phyloP scores from a whole-genome alignment of 768 basidiomycete species.

The Boletus sensibilis region DNA sequence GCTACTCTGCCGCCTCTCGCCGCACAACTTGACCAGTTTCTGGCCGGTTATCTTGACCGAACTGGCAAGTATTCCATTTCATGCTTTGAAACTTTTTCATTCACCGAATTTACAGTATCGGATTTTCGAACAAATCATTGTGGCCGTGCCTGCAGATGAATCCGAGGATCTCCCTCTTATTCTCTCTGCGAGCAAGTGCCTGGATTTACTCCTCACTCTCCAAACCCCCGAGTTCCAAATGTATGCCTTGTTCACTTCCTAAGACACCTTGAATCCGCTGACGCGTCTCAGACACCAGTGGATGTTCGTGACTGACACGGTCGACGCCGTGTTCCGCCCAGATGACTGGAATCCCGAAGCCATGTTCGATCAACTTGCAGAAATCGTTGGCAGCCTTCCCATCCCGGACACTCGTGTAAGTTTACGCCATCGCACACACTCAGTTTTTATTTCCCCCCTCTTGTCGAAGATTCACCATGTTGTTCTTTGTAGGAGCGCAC shows the following conservation, averaged over 20 bases:
- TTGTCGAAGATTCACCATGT: neutral
- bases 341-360: slow-evolving; percentile 82
- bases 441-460: too few species aligned
- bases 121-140: slow-evolving; percentile 80
- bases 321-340: slow-evolving; percentile 89
- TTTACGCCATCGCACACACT: neutral
- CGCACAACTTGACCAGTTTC: slow-evolving; percentile 90
- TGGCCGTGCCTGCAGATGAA: slow-evolving; percentile 69
- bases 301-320: slow-evolving; percentile 98
- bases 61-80: slow-evolving; percentile 50
- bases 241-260: slow-evolving; percentile 40
- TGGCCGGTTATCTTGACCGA: slow-evolving; percentile 97
- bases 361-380: slow-evolving; percentile 87
- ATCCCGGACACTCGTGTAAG: slow-evolving; percentile 35
- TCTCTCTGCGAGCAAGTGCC: slow-evolving; percentile 88
- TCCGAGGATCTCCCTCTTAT: slow-evolving; percentile 83
- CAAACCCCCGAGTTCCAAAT: slow-evolving; percentile 99
- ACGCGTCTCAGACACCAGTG: slow-evolving; percentile 75
- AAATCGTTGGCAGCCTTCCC: slow-evolving; percentile 73
- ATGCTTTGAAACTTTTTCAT: neutral
- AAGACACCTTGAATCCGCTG: neutral
- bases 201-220: slow-evolving; percentile 88
- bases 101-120: slow-evolving; percentile 60
- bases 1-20: slow-evolving; percentile 83
- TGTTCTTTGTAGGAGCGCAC: slow-evolving; percentile 24